Evolutionary conservation across 2,329 filamentous ascomycete species (phyloP).

Genomic region (Cladosporium oxysporum): DNA sequence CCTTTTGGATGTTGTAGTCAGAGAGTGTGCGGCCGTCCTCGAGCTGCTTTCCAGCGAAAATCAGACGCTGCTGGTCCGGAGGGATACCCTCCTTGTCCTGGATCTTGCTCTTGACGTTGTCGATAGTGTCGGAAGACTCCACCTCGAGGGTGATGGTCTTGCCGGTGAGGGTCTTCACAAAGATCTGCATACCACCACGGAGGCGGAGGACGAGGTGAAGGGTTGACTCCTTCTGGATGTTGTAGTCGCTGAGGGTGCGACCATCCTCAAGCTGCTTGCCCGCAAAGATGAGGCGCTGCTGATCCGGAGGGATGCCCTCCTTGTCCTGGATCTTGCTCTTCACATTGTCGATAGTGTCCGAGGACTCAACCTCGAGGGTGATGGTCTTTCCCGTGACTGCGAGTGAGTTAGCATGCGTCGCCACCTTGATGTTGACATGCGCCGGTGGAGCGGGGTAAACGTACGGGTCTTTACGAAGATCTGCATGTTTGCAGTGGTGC

Average conservation of each 20-base stretch:
- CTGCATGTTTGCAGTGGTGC: conserved; percentile 64
- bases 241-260: conserved; percentile 89
- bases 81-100: conserved; percentile 81
- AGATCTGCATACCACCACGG: conserved; percentile 78
- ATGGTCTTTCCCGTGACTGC: conserved; percentile 68
- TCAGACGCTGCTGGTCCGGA: conserved; percentile 89
- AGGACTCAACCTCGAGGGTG: conserved; percentile 68
- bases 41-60: conserved; percentile 43
- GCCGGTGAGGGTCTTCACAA: conserved; percentile 99
- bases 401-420: conserved; percentile 36
- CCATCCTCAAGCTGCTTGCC: conserved; percentile 96
- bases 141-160: conserved; percentile 99
- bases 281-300: conserved; percentile 94
- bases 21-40: conserved; percentile 86
- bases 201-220: conserved; percentile 95
- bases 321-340: conserved; percentile 98
- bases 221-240: conserved; percentile 94
- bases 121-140: conserved; percentile 85
- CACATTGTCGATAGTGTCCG: conserved; percentile 92
- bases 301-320: conserved; percentile 93
- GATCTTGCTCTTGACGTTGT: conserved; percentile 94
- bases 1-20: conserved; percentile 96
- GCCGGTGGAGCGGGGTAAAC: conserved; percentile 46
- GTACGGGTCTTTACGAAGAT: conserved; percentile 97
- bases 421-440: conserved; percentile 22